These are phyloP conservation scores for Yamadazyma dendronema DNA, from an alignment of 1,139 yeast genomes.

Conservation along the genomic window DNA sequence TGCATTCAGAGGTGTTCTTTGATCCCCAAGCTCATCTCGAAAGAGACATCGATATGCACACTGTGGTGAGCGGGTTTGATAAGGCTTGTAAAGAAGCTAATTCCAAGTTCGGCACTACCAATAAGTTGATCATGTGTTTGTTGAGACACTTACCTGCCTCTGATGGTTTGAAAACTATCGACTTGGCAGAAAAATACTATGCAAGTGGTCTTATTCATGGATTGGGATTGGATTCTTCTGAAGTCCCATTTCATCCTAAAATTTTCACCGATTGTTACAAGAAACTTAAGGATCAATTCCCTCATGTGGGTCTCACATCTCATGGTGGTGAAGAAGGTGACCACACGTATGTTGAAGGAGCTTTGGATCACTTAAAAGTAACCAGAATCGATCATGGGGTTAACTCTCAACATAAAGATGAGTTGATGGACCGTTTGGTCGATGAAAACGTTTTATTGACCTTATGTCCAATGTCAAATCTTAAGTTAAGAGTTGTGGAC, in stretches of 20 bases:
- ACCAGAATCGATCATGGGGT: slow-evolving; percentile 80
- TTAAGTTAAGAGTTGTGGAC: slow-evolving; percentile 69
- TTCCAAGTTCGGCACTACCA: slow-evolving; percentile 55
- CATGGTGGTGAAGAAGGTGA: slow-evolving; percentile 91
- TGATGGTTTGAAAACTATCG: slow-evolving; percentile 56
- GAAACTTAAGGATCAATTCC: slow-evolving; percentile 42
- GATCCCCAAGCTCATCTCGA: slow-evolving; percentile 84
- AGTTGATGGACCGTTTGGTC: slow-evolving; percentile 55
- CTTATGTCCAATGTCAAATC: slow-evolving; percentile 75
- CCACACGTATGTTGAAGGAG: slow-evolving; percentile 54
- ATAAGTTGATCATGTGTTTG: slow-evolving; percentile 75
- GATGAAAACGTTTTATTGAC: slow-evolving; percentile 55
- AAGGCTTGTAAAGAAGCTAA: slow-evolving; percentile 63
- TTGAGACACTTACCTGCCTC: slow-evolving; percentile 68
- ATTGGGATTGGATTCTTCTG: slow-evolving; percentile 74
- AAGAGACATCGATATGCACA: slow-evolving; percentile 57
- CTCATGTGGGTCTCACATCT: slow-evolving; percentile 64
- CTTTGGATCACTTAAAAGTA: slow-evolving; percentile 58
- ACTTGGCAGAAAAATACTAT: slow-evolving; percentile 49
- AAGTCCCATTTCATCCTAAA: slow-evolving; percentile 71
- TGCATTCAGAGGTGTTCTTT: slow-evolving; percentile 70
- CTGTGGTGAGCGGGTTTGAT: slow-evolving; percentile 62
- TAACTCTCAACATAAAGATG: slow-evolving; percentile 53
- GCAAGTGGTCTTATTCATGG: slow-evolving; percentile 62
- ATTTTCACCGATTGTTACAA: slow-evolving; percentile 61